A percentile compares a stretch with the other conserved stretches of the same genome.
Conservation (phyloP, 1,284 basidiomycete genomes). For the Ustilago loliicola region DNA sequence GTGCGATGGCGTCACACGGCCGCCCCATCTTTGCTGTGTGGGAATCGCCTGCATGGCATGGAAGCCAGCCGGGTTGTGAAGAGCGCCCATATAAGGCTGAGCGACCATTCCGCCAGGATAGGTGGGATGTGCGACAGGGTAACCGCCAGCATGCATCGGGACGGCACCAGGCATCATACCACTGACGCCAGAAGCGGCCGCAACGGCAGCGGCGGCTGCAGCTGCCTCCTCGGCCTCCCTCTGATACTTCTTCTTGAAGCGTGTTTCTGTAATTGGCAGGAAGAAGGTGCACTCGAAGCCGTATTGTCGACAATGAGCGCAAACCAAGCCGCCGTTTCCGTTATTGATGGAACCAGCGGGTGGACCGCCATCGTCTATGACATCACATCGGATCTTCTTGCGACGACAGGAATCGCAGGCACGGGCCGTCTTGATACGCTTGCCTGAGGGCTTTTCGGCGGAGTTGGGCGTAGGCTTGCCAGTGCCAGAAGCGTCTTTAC, state of each 20-base stretch:
- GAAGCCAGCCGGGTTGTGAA: conserved; percentile 43
- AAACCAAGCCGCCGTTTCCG: conserved; percentile 58
- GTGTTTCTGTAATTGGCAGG: conserved; percentile 95
- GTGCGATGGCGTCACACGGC: conserved; percentile 24
- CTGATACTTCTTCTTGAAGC: conserved; percentile 93
- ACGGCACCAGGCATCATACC: conserved; percentile 13
- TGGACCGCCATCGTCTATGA: conserved; percentile 66
- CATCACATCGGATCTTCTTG: conserved; percentile 84
- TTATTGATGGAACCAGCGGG: conserved; percentile 54
- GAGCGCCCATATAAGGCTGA: conserved; percentile 41
- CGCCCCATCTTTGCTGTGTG: conserved; percentile 32
- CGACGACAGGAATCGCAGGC: conserved; percentile 91
- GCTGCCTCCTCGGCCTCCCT: conserved; percentile 77
- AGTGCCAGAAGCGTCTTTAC: conserved; percentile 21
- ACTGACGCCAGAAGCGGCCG: conserved; percentile 37
- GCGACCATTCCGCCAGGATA: conserved; percentile 34
- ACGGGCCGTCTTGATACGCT: conserved; percentile 88
- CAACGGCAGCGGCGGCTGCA: conserved; percentile 61
- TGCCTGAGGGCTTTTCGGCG: conserved; percentile 70
- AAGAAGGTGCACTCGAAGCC: conserved; percentile 77
- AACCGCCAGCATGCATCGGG: conserved; percentile 21
- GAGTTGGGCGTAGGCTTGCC: conserved; percentile 23
- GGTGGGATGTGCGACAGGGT: conserved; percentile 14
- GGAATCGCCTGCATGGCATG: conserved; percentile 23
- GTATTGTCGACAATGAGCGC: conserved; percentile 60